Evolutionary conservation across 768 basidiomycete genomes (phyloP), one percentile per base, ranked within the genome.

Genomic region (Tulasnella sp.): DNA sequence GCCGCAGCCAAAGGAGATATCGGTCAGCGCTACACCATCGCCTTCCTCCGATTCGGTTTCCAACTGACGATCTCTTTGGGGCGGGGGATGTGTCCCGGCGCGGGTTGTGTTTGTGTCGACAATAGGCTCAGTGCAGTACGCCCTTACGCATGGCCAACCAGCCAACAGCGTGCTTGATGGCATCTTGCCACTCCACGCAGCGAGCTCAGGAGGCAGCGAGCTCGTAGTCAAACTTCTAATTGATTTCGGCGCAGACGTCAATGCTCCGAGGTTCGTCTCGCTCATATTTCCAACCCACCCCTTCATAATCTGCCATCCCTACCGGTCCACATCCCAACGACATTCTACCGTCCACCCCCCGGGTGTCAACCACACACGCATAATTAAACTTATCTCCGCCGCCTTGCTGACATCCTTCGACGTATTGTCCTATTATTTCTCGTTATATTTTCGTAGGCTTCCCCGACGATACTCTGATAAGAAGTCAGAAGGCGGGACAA

Each of bases 91-190:
- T 29, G 16, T 48, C 0, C 32, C 55, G 26, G 48, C 74, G 48
- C 35, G 35, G 35, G 35, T 35, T 35, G 35, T 35, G 35, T 35
- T 35, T 35, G 35, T 26, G n/a, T 16, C 40, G 26, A 29, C 23
- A 44, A 39, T 79, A 84, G 85, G 95, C 5, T 91, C 97, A 79
- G 96, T 95, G 78, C 91, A 92, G 83, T 98, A 95, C 84, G 98
- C 98, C 2, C 88, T 99, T 32, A 90, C 91, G 2, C 92, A 96
- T 81, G 97, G 97, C 10, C 98, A 99, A 82, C 97, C 98, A 13
- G 91, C 97, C 84, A 98, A 99, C 84, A 93, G 95, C 5, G 94
- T 98, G 42, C 89, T 98, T 75, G 94, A 97, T 83, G 98, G 98
- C 46, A 93, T 99, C 3, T 90, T 98, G n/a, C 96, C 98, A 3